Percentiles rank a stretch among this genome's conserved stretches.
phyloP scores from a whole-genome alignment of 495 filamentous ascomycete genomes.

The Lophiostoma macrostomum region DNA sequence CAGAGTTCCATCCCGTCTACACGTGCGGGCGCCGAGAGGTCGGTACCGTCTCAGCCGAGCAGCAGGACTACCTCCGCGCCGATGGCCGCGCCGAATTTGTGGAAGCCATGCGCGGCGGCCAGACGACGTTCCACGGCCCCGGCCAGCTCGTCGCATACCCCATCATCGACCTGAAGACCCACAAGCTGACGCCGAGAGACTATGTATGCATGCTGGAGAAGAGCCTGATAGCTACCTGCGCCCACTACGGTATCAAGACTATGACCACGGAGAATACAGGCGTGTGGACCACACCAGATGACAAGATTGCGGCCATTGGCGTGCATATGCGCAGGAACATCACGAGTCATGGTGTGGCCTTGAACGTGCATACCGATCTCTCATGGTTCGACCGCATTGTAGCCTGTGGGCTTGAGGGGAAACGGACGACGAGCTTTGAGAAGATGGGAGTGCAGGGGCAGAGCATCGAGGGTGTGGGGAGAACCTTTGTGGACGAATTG shows the following conservation, averaged over 20 bases:
- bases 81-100: constrained; percentile 58
- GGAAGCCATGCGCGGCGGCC: constrained; percentile 76
- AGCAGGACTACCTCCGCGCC: constrained; percentile 42
- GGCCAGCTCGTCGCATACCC: constrained; percentile 91
- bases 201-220: constrained; percentile 76
- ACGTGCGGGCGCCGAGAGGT: constrained; percentile 85
- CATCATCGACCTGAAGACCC: constrained; percentile 67
- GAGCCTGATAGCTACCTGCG: constrained; percentile 64
- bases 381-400: constrained; percentile 75
- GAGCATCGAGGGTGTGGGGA: constrained; percentile 36
- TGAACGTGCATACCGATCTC: constrained; percentile 74
- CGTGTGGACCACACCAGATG: constrained; percentile 56
- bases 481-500: constrained; percentile 36
- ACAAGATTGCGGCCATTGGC: constrained; percentile 84
- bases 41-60: constrained; percentile 50
- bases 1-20: constrained; percentile 77
- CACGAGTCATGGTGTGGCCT: constrained; percentile 77
- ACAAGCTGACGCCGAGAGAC: constrained; percentile 55
- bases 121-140: constrained; percentile 93
- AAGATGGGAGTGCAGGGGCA: constrained; percentile 32
- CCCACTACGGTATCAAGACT: constrained; percentile 54
- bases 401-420: constrained; percentile 80
- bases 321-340: constrained; percentile 84
- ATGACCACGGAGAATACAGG: constrained; percentile 75
- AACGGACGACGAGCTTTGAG: constrained; percentile 66